A percentile compares a stretch with the other conserved stretches of the same genome.
These are phyloP conservation scores for Terfezia boudieri DNA, from an alignment of 495 filamentous ascomycete species.

Conservation along the genomic window DNA sequence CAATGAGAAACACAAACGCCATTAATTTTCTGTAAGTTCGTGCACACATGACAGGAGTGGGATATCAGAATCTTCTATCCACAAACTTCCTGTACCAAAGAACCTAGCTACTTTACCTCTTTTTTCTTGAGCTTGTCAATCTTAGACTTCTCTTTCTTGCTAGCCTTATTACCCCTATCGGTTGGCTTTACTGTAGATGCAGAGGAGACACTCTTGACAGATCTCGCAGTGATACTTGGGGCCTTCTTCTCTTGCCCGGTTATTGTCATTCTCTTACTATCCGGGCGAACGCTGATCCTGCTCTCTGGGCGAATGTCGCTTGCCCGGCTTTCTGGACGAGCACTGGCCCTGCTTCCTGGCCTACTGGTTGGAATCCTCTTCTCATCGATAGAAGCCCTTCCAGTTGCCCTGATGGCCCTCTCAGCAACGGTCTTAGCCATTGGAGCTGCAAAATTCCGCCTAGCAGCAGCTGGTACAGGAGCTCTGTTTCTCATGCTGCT, in stretches of 20 bases:
- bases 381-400: neutral
- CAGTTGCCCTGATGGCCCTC: neutral
- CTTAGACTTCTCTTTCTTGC: neutral
- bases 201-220: neutral
- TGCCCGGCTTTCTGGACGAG: slow-evolving; percentile 1
- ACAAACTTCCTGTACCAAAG: no score
- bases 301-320: neutral
- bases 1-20: no score
- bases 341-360: slow-evolving; percentile 3
- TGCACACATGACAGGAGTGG: no score
- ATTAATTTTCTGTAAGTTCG: no score
- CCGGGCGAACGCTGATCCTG: neutral
- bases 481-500: neutral
- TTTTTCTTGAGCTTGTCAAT: neutral
- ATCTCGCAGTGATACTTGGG: neutral
- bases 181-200: neutral
- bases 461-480: neutral
- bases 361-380: neutral
- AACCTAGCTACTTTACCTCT: neutral
- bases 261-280: slow-evolving; percentile 2
- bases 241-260: slow-evolving; percentile 1
- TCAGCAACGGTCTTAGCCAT: neutral
- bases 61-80: no score
- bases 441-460: neutral
- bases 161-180: neutral